These are phyloP conservation scores for Stemphylium vesicarium DNA, from an alignment of 2,329 filamentous ascomycete species.

Conservation along the genomic window DNA sequence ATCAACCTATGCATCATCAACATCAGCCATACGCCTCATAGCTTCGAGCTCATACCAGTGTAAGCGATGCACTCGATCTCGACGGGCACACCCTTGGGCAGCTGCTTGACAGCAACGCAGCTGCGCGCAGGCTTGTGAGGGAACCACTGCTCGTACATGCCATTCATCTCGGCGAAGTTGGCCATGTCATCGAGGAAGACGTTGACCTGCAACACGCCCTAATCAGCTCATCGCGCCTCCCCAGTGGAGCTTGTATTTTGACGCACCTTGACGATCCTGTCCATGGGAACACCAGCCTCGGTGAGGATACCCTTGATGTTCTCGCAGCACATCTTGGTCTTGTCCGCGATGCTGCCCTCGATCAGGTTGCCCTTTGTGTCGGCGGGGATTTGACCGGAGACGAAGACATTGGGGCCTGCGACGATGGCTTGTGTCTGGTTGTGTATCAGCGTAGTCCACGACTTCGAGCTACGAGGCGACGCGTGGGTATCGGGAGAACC, in stretches of 20 bases:
- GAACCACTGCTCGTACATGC: constrained; percentile 83
- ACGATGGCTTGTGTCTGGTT: constrained; percentile 63
- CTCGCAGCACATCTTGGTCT: constrained; percentile 73
- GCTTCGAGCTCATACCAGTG: constrained; percentile 37
- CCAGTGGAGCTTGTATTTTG: too few species aligned
- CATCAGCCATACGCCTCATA: constrained; percentile 15
- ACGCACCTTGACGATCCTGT: constrained; percentile 81
- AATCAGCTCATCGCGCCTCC: background rate
- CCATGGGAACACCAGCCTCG: constrained; percentile 78
- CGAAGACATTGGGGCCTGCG: constrained; percentile 71
- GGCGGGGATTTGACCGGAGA: constrained; percentile 79
- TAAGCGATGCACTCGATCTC: constrained; percentile 89
- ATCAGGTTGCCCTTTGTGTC: constrained; percentile 67
- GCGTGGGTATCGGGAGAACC: background rate
- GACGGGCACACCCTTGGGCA: constrained; percentile 84
- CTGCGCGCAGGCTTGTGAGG: constrained; percentile 83
- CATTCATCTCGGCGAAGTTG: constrained; percentile 86
- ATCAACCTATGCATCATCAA: constrained; percentile 26
- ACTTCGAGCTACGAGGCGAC: too few species aligned
- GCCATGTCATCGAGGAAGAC: constrained; percentile 93
- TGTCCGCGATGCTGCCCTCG: constrained; percentile 69
- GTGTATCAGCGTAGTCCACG: too few species aligned
- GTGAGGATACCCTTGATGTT: constrained; percentile 85
- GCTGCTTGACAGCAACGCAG: constrained; percentile 87
- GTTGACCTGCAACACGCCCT: constrained; percentile 45